Evolutionary conservation across 2,329 filamentous ascomycete genomes (phyloP).

Genomic region (Chaetomiaceae sp.): DNA sequence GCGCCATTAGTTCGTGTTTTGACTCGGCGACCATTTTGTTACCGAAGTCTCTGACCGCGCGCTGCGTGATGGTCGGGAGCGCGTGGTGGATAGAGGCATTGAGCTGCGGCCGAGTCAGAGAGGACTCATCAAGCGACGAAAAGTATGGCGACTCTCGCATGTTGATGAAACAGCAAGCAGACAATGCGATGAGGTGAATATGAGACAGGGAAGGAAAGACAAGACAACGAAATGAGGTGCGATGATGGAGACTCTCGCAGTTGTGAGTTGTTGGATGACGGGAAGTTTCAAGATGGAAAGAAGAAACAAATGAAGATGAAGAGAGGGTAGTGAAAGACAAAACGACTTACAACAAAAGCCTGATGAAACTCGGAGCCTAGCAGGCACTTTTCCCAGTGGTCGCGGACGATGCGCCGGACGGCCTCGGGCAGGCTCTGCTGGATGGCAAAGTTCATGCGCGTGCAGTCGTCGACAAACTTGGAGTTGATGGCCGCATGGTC

Average conservation of each 20-base stretch:
- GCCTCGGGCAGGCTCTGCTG: constrained; percentile 39
- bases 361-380: constrained; percentile 49
- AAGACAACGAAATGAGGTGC: no score
- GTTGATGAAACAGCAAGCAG: neutral
- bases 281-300: neutral
- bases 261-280: neutral
- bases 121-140: neutral
- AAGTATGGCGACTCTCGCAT: constrained; percentile 4
- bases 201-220: neutral
- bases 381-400: constrained; percentile 48
- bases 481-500: constrained; percentile 30
- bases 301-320: neutral
- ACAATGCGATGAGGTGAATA: neutral
- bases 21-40: constrained; percentile 38
- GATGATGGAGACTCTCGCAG: no score
- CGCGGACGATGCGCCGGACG: constrained; percentile 46
- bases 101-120: constrained; percentile 37
- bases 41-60: constrained; percentile 44
- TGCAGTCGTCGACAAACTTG: constrained; percentile 39
- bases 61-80: constrained; percentile 33
- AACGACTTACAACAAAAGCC: constrained; percentile 46
- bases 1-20: constrained; percentile 39
- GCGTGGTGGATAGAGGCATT: constrained; percentile 48
- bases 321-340: constrained; percentile 1
- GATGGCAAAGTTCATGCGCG: constrained; percentile 38